These are phyloP conservation scores for Blastobotrys buckinghamii DNA, from an alignment of 1,139 yeast species.

Conservation along the genomic window DNA sequence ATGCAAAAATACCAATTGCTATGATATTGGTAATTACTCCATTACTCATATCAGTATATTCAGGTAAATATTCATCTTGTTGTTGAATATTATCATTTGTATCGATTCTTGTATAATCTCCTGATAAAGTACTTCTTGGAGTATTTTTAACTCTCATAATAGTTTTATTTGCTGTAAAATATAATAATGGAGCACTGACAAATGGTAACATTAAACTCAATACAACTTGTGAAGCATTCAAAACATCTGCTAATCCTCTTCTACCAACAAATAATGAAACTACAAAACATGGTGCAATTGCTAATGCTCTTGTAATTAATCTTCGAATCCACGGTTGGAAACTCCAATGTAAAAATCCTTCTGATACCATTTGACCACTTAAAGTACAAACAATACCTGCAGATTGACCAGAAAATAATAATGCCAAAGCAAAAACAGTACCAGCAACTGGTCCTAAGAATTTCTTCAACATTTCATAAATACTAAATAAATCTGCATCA, in stretches of 20 bases:
- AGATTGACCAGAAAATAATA: constrained; percentile 92
- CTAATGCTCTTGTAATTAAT: constrained; percentile 73
- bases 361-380: constrained; percentile 95
- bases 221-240: constrained; percentile 86
- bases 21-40: constrained; percentile 48
- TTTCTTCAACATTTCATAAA: constrained; percentile 64
- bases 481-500: constrained; percentile 81
- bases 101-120: not conserved
- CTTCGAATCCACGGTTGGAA: constrained; percentile 84
- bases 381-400: constrained; percentile 98
- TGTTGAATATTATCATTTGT: not conserved
- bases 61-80: constrained; percentile 7
- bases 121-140: constrained; percentile 4
- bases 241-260: constrained; percentile 72
- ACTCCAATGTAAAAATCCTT: constrained; percentile 84
- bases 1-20: constrained; percentile 61
- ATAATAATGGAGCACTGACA: constrained; percentile 83
- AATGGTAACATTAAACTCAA: constrained; percentile 79
- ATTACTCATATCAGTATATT: constrained; percentile 58
- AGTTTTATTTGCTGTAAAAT: constrained; percentile 67
- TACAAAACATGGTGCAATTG: constrained; percentile 81
- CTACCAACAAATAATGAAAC: constrained; percentile 78
- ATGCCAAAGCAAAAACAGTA: constrained; percentile 81
- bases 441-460: constrained; percentile 92
- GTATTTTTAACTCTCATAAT: constrained; percentile 62